Base-by-base conservation (phyloP, 139 green algal genomes). In the Auxenochlorella pyrenoidosa region DNA sequence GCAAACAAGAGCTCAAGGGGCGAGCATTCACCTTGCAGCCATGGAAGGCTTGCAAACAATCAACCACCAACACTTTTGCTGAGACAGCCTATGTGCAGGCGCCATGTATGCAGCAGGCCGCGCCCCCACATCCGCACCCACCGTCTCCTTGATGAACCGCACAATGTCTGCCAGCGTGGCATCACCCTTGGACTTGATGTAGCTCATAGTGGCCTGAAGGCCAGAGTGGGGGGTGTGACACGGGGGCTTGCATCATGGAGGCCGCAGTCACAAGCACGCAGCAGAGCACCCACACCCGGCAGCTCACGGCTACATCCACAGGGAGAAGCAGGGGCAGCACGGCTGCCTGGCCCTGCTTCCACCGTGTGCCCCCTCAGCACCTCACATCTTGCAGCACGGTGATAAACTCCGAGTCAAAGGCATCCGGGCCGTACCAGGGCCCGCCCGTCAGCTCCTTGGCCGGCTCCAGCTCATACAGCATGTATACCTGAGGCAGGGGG, bases 401-500 rank as follows among this genome's bases (percentile, higher is more conserved):
- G 44, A 86, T 68, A n/a, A 86, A 86, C 82, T 86, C 82, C 5
- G 6, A 81, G 84, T 99, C 97, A 82, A 97, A 96, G 82, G 98
- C 92, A 54, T 98, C 93, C 32, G 97, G 93, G 1, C 95, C 98
- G 92, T 98, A 99, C 97, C 97, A 99, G 32, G 97, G 95, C 16
- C 97, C 97, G 24, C 97, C 97, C 22, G 97, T 99, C 60, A 99
- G 94, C 87, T 99, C 97, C 18, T 92, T 83, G 44, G 92, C 93
- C 5, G 97, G 97, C 87, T 99, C 95, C 82, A 99, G 89, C 90
- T 98, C 95, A 34, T 86, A 93, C 28, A 97, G 88, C 96, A 99
- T 99, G 94, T 98, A 99, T 21, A 99, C 93, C 93, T 99, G 65
- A 1, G 13, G 22, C 4, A 30, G 40, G 21, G 72, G n/a, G n/a